phyloP scores from a whole-genome alignment of 371 early-diverging fungal species.

The Actinomucor elegans region DNA sequence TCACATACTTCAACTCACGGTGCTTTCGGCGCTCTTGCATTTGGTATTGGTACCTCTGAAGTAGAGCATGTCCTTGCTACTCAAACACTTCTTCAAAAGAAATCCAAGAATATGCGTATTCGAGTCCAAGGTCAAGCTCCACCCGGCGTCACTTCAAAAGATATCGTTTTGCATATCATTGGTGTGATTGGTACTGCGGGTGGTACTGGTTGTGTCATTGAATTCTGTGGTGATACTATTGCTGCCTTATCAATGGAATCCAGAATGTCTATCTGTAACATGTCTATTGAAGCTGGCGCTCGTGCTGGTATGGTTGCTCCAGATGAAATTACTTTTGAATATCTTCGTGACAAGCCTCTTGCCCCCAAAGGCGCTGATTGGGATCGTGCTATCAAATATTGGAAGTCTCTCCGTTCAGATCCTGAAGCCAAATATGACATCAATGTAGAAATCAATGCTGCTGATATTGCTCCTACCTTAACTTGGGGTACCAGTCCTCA shows the following conservation, averaged over 20 bases:
- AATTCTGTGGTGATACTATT: slow-evolving; percentile 57
- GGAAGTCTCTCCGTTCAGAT: slow-evolving; percentile 62
- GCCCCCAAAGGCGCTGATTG: slow-evolving; percentile 63
- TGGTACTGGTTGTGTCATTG: slow-evolving; percentile 71
- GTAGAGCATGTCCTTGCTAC: slow-evolving; percentile 76
- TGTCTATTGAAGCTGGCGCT: slow-evolving; percentile 75
- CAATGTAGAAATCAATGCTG: slow-evolving; percentile 56
- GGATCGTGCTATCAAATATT: slow-evolving; percentile 65
- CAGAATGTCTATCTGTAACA: slow-evolving; percentile 74
- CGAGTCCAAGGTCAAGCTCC: slow-evolving; percentile 50
- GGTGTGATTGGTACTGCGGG: slow-evolving; percentile 73
- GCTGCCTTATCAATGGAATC: slow-evolving; percentile 59
- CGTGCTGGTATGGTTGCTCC: slow-evolving; percentile 76
- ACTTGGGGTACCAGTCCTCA: slow-evolving; percentile 76
- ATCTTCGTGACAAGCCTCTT: slow-evolving; percentile 61
- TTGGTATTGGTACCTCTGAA: slow-evolving; percentile 76
- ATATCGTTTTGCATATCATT: slow-evolving; percentile 68
- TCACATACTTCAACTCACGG: slow-evolving; percentile 76
- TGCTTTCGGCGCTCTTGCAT: slow-evolving; percentile 74
- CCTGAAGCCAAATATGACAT: slow-evolving; percentile 61
- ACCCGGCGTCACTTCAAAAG: slow-evolving; percentile 65
- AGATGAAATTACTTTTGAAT: slow-evolving; percentile 67
- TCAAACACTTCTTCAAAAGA: slow-evolving; percentile 67
- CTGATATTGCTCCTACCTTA: slow-evolving; percentile 62
- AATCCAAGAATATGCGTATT: slow-evolving; percentile 70